Base-by-base conservation (phyloP, 2,329 filamentous ascomycete genomes). In the Canariomyces notabilis region DNA sequence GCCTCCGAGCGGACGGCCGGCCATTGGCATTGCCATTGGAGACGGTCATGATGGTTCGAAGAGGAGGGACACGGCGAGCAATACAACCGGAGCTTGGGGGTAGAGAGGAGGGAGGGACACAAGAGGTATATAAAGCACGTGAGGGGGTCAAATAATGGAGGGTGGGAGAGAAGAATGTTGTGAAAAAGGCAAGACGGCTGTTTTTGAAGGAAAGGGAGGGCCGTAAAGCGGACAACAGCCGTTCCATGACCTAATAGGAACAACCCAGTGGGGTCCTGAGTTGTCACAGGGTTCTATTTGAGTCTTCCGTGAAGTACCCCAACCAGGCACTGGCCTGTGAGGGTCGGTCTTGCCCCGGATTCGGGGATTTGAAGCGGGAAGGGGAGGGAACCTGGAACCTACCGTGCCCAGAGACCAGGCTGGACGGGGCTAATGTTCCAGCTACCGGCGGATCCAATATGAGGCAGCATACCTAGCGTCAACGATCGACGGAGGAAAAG, bases 1-100 rank as follows among this genome's bases (percentile, higher is more conserved):
- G 75, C 48, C 76, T 70, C 51, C 70, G 69, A 15, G 67, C 53
- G 53, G 66, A 62, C 49, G 63, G 53, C 55, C 65, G 62, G 48
- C 65, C 63, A 50, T 64, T 64, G 52, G 66, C 63, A 42, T 51
- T 23, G 22, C 60, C 61, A 51, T 61, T 65, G 38, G 59, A 44
- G 46, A 55, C 57, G 51, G 63, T 62, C 67, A 70, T 71, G 49
- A 43, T 64, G 55, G 47, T 12, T 9, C 12, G 29, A 18, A 16
- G 9, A 18, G 19, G 15, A 16, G 37, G 11, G 34, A 42, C 26
- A 32, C 15, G 35, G 16, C 15, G 29, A 50, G 49, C 14, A 37
- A 22, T 45, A 44, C 26, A 37, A 34, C 14, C 22, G 42, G 44
- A 46, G 47, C 7, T 8, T 12, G 19, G 15, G 51, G 42, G 32